These are phyloP conservation scores for Coemansia brasiliensis DNA, from an alignment of 192 early-diverging fungal species.

Conservation along the genomic window DNA sequence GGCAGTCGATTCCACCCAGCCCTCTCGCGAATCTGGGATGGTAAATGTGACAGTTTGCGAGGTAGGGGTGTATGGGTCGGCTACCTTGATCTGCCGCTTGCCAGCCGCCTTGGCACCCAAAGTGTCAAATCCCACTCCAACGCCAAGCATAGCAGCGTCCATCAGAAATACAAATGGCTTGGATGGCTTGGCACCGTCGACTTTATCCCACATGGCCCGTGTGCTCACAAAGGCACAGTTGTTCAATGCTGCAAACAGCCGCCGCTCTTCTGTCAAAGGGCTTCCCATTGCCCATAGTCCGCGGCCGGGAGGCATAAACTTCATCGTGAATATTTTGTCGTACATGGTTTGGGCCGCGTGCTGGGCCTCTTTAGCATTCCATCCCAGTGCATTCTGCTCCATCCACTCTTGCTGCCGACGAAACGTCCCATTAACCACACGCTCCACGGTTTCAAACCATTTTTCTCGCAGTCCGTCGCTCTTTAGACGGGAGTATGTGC, in stretches of 20 bases:
- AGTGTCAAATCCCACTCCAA: conserved; percentile 59
- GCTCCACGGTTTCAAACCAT: conserved; percentile 54
- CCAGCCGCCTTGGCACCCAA: conserved; percentile 22
- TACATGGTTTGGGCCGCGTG: conserved; percentile 54
- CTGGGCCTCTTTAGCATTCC: conserved; percentile 45
- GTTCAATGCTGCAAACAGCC: conserved; percentile 51
- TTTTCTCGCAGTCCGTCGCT: conserved; percentile 23
- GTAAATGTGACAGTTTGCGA: conserved; percentile 1
- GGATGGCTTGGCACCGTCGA: neutral
- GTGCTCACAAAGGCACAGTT: conserved; percentile 58
- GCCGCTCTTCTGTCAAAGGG: conserved; percentile 49
- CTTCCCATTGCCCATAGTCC: conserved; percentile 59
- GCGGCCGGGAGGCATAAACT: conserved; percentile 56
- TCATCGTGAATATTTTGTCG: conserved; percentile 53
- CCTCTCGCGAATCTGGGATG: conserved; percentile 54
- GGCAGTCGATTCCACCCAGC: conserved; percentile 51
- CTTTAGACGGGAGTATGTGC: conserved; percentile 54
- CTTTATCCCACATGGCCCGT: conserved; percentile 50
- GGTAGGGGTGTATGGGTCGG: neutral
- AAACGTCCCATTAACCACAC: conserved; percentile 57
- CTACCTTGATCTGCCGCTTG: neutral
- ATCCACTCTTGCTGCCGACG: conserved; percentile 52
- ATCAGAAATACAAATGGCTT: conserved; percentile 53
- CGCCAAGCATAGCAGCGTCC: conserved; percentile 55
- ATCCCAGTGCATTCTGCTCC: conserved; percentile 23